Evolutionary conservation across 208 protist species (phyloP), one percentile per base, ranked within the genome.

Genomic region (Leishmania mexicana): DNA sequence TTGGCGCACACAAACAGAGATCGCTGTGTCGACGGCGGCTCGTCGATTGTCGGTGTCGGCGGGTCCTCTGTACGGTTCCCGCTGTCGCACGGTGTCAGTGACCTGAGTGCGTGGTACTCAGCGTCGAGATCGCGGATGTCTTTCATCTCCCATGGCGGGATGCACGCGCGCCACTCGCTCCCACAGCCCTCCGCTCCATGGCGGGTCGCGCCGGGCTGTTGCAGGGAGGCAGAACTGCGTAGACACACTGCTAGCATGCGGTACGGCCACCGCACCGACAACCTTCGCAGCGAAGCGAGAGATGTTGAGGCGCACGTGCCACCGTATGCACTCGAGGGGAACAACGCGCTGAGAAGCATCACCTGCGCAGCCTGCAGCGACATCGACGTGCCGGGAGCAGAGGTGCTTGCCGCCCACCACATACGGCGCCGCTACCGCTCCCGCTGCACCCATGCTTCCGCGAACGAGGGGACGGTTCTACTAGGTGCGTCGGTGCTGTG

Each of bases 391-490:
- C 68, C 21, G 24, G 42, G 24, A 31, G 68, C 68, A 73, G 68
- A 45, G 42, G 68, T 15, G 7, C 40, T 45, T 42, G 38, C 68
- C 40, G 68, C 11, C 68, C 68, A 73, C 68, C 77, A 81, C 67
- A 75, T 11, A 45, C 76, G n/a, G 45, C 31, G 47, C 45, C 76
- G 76, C 60, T 64, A 73, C 13, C 51, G 76, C 38, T 35, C 40
- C 38, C 51, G 74, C 74, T 47, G 54, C 57, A 13, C 10, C 21
- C 7, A 1, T 31, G 35, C 24, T 38, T 38, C 35, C 24, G 74
- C 54, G 11, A 7, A 42, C 35, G 54, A 42, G 53, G 5, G n/a
- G 38, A 65, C 1, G 2, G 40, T 31, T 24, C 8, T 11, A 31
- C 40, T 73, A 19, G 19, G 42, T 11, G 40, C 40, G 68, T 17